Base-by-base conservation (phyloP, 2,329 filamentous ascomycete species). In the Cercospora sp. region DNA sequence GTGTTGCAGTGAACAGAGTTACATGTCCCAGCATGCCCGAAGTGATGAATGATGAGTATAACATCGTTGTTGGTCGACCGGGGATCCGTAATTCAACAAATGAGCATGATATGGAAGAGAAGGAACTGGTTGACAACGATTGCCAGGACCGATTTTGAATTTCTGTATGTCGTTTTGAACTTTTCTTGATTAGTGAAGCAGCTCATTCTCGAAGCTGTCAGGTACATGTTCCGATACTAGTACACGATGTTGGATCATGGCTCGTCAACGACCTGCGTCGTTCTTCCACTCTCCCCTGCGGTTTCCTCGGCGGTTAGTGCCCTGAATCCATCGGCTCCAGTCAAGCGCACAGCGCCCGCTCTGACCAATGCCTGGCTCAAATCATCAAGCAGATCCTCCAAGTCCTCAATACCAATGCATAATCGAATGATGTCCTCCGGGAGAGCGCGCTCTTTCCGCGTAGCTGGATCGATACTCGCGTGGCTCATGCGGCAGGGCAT, bases 401-500 rank as follows among this genome's bases (percentile, higher is more conserved):
- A 87, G 80, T 99, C 95, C 80, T 99, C 95, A 76, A 99, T 99
- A 57, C 95, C 95, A 55, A 99, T 93, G 77, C 95, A 99, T 65
- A 99, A 81, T 65, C 95, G 87, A 75, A 99, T 98, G 69, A 99
- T 91, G 79, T 99, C 95, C 81, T 99, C 95, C 10, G 95, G 95
- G 89, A 99, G 91, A 72, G 94, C 90, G 71, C 94, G 87, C 82
- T 96, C 93, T 75, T 88, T 85, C 73, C 95, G 86, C 63, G 94
- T 98, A 83, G 97, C 96, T 67, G 93, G 92, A 78, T 98, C 95
- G 77, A 99, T 99, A 78, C 93, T 97, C 45, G 95, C 95, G 81
- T 99, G 95, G 81, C 94, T 98, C 96, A 99, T 99, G 76, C 94
- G 93, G 82, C 95, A 99, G 8, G 95, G 94, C 94, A 99, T 97